Evolutionary conservation across 768 basidiomycete genomes (phyloP), one percentile per base, ranked within the genome.

Genomic region (Termitomyces sp.): DNA sequence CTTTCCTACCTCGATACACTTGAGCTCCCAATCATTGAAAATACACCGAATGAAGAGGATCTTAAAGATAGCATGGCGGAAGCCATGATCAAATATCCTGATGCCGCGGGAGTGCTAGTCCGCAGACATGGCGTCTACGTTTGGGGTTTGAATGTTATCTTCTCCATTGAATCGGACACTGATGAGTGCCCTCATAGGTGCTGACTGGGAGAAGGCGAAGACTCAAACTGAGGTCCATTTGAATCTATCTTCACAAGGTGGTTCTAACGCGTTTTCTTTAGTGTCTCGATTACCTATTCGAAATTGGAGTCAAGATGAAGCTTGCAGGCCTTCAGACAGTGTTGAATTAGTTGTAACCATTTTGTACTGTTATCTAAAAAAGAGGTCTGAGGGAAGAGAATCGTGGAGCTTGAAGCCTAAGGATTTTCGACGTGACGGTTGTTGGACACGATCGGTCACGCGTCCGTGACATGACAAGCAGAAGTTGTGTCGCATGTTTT

Each of bases 271-370:
- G 53, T n/a, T 20, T 35, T 43, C 36, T 59, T 16, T 63, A 90
- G 86, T 95, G 93, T 69, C 80, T 94, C 32, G 93, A 95, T 68
- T 95, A 94, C 71, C 78, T 95, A 18, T 92, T 94, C 63, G 93
- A 95, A 68, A 85, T 94, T 51, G 87, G 82, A 12, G 90, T 92
- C 54, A 90, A 88, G 72, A 90, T 90, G 88, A 87, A 82, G 66
- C 70, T 82, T 40, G 84, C 84, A 0, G 83, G 83, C 1, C 63
- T 88, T 9, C 78, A 77, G 6, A 83, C 84, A 1, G 74, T 75
- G 10, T 63, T 77, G 44, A 72, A 73, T 56, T 65, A 61, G 28
- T 35, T 38, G n/a, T 47, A 33, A 38, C 54, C 14, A 28, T 38
- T 33, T 28, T 35, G 46, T 46, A 33, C 6, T 2, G 22, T 53